Evolutionary conservation across 78 protist species (phyloP).

Genomic region (Parvularia atlantis): DNA sequence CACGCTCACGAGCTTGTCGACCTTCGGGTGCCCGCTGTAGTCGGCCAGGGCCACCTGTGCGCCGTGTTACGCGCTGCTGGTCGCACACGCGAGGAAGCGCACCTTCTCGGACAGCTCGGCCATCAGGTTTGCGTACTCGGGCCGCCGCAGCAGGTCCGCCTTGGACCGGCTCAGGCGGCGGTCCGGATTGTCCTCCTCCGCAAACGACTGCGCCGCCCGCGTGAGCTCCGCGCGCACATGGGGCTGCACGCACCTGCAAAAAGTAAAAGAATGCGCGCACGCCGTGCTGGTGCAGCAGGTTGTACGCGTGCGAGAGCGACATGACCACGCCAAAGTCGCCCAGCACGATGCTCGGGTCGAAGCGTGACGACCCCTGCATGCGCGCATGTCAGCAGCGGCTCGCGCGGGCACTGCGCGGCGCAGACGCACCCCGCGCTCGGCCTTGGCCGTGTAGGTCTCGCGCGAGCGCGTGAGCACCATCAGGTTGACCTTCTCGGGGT

Average conservation of each 20-base stretch:
- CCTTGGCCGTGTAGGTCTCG: neutral
- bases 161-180: too few relatives aligned
- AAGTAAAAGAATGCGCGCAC: neutral
- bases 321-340: constrained; percentile 4
- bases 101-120: neutral
- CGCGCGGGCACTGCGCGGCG: neutral
- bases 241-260: too few relatives aligned
- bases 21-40: constrained; percentile 4
- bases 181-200: too few relatives aligned
- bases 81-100: neutral
- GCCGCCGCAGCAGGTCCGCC: too few relatives aligned
- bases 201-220: too few relatives aligned
- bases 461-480: too few relatives aligned
- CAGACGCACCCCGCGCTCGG: neutral
- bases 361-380: neutral
- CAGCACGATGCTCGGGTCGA: neutral
- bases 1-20: neutral
- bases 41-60: too few relatives aligned
- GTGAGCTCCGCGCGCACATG: too few relatives aligned
- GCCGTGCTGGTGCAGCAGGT: constrained; percentile 9
- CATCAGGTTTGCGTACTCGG: too few relatives aligned
- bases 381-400: neutral
- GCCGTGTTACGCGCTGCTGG: too few relatives aligned
- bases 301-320: neutral
- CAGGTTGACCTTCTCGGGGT: constrained; percentile 9